Base-by-base conservation (phyloP, 1,284 basidiomycete genomes). In the Porogramme epimiltina region DNA sequence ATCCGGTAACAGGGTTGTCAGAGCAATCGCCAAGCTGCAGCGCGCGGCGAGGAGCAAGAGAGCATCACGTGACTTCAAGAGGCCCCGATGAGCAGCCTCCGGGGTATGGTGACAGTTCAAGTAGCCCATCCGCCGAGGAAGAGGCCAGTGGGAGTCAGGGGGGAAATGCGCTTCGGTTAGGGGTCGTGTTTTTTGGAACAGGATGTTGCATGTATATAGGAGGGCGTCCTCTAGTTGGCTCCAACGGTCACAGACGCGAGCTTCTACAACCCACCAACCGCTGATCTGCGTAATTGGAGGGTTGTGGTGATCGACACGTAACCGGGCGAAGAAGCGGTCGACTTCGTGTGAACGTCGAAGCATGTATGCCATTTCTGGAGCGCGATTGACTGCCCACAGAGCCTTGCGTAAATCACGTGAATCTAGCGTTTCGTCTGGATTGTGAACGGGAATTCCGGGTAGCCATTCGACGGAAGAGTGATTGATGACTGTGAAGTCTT, bases 291-390 rank as follows among this genome's bases (percentile, higher is more conserved):
- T 37, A 6, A 37, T 13, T 4, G 34, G 34, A 5, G 34, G 34
- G 10, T 37, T 9, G 5, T n/a, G 10, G 16, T n/a, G 10, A 16
- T 37, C 34, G 34, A 37, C 9, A n/a, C 18, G n/a, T 2, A 51
- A 39, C 3, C 43, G 43, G 22, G 49, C 23, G 31, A 51, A 42
- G 44, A 45, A 51, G 2, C 9, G 31, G 22, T 22, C 25, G 5
- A 45, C 39, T 4, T 24, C n/a, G 26, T 41, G 20, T 3, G 22
- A 34, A 6, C 22, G 6, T 24, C 43, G 38, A 10, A 46, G 49
- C 38, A 51, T 41, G 25, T 51, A 51, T 10, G 49, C 49, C 44
- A 51, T 45, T 20, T 51, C 49, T 23, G 38, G 49, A 22, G 22
- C 43, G 10, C 23, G 37, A 19, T 44, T 39, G 3, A 39, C 42